Base-by-base conservation (phyloP, 176 grass and related monocot species). In the Cocos nucifera region DNA sequence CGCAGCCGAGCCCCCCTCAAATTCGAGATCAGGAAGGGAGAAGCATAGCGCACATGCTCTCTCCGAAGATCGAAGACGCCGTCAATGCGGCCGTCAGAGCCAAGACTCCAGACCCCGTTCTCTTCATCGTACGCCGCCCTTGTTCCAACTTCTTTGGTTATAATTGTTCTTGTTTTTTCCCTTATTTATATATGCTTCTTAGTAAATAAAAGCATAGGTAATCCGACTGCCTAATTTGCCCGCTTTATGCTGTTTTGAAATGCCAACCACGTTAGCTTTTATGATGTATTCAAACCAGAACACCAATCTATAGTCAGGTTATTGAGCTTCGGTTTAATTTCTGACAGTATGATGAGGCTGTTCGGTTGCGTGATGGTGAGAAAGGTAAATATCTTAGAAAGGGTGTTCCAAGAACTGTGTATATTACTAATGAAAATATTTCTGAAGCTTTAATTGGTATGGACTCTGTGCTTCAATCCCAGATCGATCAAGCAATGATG, bases 401-500 rank as follows among this genome's bases (percentile, higher is more conserved):
- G 57, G 79, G 70, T 17, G 93, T 86, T 28, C 75, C 70, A 22
- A 81, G 91, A 49, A 70, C 79, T 7, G 84, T 92, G 62, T 67
- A 82, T 78, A 18, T 98, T 49, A 92, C 91, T 66, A 98, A 92
- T 58, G 78, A 69, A 17, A 98, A 92, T 73, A 86, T 98, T 15
- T 98, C 93, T 35, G 87, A 89, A 81, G 93, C 93, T 29, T 80
- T 98, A 9, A 69, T 89, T 51, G 93, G 93, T 48, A 92, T 98
- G 93, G 93, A 98, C 78, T 87, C 87, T 62, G 70, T 65, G 57
- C 87, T 85, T n/a, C 93, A 98, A 72, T 56, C 72, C 56, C 93
- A 98, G 71, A 92, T 98, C 70, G 84, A 98, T 78, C 87, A 98
- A 77, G 84, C 93, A 62, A 85, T 98, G 76, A 92, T 98, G 69